Evolutionary conservation across 2,329 filamentous ascomycete species (phyloP).

Genomic region (Exophiala sideris): DNA sequence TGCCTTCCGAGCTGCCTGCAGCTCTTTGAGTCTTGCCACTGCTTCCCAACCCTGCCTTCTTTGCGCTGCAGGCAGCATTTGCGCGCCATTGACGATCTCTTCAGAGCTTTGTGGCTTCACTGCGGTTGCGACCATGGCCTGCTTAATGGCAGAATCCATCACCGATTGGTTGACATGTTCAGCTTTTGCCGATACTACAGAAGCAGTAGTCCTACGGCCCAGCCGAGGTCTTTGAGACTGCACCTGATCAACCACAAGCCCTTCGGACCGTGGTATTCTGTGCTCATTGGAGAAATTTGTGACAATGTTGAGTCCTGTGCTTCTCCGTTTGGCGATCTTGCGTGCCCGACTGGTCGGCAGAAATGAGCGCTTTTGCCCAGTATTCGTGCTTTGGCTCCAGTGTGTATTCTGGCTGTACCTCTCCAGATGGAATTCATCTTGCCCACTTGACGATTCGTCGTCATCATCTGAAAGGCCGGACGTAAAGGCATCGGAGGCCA

Average conservation of each 20-base stretch:
- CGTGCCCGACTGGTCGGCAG: no score
- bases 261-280: slow-evolving; percentile 15
- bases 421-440: slow-evolving; percentile 28
- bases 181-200: slow-evolving; percentile 24
- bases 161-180: slow-evolving; percentile 16
- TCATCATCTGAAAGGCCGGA: slow-evolving; percentile 20
- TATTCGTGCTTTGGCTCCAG: neutral
- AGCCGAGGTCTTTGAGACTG: slow-evolving; percentile 22
- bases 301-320: slow-evolving; percentile 42
- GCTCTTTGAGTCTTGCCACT: slow-evolving; percentile 11
- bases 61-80: neutral
- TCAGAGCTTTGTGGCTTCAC: neutral
- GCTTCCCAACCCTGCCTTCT: slow-evolving; percentile 8
- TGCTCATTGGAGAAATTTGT: slow-evolving; percentile 37
- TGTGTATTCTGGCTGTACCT: slow-evolving; percentile 23
- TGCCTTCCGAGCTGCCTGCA: slow-evolving; percentile 9
- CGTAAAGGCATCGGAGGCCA: slow-evolving; percentile 11
- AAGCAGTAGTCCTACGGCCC: slow-evolving; percentile 16
- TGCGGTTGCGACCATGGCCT: neutral
- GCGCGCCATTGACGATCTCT: neutral
- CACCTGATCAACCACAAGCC: slow-evolving; percentile 22
- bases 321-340: slow-evolving; percentile 24
- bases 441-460: slow-evolving; percentile 21
- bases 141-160: neutral
- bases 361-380: no score